Conservation (phyloP, 169 alveolate species). For the Cyclospora cayetanensis region DNA sequence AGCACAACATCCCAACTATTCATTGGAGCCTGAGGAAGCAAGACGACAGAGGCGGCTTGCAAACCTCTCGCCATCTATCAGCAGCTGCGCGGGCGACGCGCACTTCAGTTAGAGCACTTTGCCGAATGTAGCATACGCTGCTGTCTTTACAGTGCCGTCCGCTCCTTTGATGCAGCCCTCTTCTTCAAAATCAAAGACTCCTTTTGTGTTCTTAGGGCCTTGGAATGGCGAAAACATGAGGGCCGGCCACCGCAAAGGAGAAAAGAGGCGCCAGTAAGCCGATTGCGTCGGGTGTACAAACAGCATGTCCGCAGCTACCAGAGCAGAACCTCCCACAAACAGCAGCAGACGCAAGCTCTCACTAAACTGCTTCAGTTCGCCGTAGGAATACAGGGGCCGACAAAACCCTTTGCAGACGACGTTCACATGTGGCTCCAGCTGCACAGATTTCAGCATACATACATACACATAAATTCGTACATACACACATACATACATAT, state of each 20-base stretch:
- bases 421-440: slow-evolving; percentile 8
- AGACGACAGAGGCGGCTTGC: too few species aligned
- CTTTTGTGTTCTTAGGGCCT: background rate
- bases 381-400: slow-evolving; percentile 30
- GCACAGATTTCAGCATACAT: background rate
- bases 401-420: slow-evolving; percentile 12
- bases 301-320: slow-evolving; percentile 35
- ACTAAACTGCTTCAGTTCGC: slow-evolving; percentile 62
- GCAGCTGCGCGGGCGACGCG: background rate
- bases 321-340: slow-evolving; percentile 22
- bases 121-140: slow-evolving; percentile 56
- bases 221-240: background rate
- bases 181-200: slow-evolving; percentile 9
- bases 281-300: slow-evolving; percentile 54
- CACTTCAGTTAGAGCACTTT: background rate
- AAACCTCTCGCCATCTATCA: too few species aligned
- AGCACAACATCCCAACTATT: too few species aligned
- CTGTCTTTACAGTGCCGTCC: slow-evolving; percentile 34
- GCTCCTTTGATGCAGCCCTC: slow-evolving; percentile 15
- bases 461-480: background rate
- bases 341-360: slow-evolving; percentile 46
- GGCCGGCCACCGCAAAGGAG: background rate
- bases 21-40: too few species aligned
- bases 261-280: slow-evolving; percentile 49
- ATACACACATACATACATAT: background rate